These are phyloP conservation scores for Ajuga reptans DNA, from an alignment of 305 asterid species.

Conservation along the genomic window DNA sequence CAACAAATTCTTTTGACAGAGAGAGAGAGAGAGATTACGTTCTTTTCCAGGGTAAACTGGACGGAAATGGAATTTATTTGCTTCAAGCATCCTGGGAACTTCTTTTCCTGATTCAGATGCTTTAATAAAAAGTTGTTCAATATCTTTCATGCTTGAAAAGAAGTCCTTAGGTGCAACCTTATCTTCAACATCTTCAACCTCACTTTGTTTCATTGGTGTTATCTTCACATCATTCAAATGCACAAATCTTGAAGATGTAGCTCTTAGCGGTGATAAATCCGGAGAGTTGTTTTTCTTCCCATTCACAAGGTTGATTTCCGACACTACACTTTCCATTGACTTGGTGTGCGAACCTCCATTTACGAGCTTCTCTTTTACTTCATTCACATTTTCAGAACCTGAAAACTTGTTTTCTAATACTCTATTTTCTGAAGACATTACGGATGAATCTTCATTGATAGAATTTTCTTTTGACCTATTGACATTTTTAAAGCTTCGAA, in stretches of 20 bases:
- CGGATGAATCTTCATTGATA: conserved; percentile 27
- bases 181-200: conserved; percentile 57
- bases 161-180: conserved; percentile 74
- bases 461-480: conserved; percentile 39
- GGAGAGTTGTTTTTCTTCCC: conserved; percentile 57
- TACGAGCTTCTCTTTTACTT: conserved; percentile 28
- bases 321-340: conserved; percentile 20
- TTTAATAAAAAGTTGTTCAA: conserved; percentile 65
- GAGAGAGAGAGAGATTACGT: conserved; percentile 42
- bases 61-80: conserved; percentile 89
- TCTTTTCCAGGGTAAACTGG: conserved; percentile 70
- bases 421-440: conserved; percentile 21
- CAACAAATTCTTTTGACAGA: no score
- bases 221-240: conserved; percentile 46
- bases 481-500: conserved; percentile 79
- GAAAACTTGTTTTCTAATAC: conserved; percentile 33
- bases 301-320: conserved; percentile 44
- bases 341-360: conserved; percentile 32
- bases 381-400: conserved; percentile 43
- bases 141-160: conserved; percentile 65
- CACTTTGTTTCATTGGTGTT: conserved; percentile 44
- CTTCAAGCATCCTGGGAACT: conserved; percentile 97
- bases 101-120: conserved; percentile 95
- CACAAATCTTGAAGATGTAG: conserved; percentile 48
- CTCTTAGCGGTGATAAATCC: conserved; percentile 63